Evolutionary conservation across 495 filamentous ascomycete genomes (phyloP), one percentile per base, ranked within the genome.

Genomic region (Aspergillus funiculosus): DNA sequence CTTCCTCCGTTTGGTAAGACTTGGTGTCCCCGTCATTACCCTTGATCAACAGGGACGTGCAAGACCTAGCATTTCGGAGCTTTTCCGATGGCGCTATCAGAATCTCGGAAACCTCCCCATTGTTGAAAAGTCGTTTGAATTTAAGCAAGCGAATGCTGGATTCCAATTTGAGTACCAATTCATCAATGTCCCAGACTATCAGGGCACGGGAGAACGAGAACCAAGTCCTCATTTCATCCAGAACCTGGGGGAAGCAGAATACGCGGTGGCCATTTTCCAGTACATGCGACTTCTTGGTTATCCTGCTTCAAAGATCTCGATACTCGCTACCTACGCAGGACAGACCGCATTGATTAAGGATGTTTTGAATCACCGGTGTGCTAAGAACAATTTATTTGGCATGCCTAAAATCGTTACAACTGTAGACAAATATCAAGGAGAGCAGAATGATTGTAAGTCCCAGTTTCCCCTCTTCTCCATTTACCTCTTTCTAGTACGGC

Each of bases 231-330:
- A 99, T 64, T 97, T 95, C 61, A 85, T 96, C 43, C 94, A 97
- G 65, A 99, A 99, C 56, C 68, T 97, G 18, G 92, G 94, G 20
- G 92, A 99, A 62, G 92, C 92, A 0, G 92, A 99, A 68, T 97
- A 97, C 56, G 85, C 87, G 6, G 92, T 96, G 29, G 94, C 94
- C 19, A 74, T 97, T 37, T 99, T 82, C 66, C 87, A 94, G 68
- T 99, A 96, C 58, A 97, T 99, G 94, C 85, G 92, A 19, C 73
- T 99, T 37, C 80, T 99, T 5, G 92, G 90, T 8, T 99, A 99
- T 63, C 89, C 94, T n/a, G 85, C 87, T 2, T 76, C 79, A 27
- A 89, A 83, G 59, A 95, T 97, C 63, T 85, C 80, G 21, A 94
- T 99, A 41, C 72, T 99, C 25, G 83, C 88, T 9, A 89, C 92